These are phyloP conservation scores for Forsythia viridissima DNA, from an alignment of 257 asterid genomes.

Conservation along the genomic window DNA sequence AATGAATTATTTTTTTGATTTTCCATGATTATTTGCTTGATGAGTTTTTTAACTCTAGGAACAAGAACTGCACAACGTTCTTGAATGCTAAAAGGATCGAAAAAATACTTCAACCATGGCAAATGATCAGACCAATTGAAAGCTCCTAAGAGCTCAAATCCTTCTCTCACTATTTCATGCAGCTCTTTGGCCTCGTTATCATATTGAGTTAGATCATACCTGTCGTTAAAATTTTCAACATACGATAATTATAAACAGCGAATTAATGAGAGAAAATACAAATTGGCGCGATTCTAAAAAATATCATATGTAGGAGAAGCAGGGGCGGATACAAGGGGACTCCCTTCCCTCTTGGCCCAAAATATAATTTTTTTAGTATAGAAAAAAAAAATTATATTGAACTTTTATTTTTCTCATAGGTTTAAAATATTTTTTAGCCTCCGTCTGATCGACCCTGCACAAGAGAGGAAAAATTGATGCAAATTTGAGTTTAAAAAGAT, in stretches of 20 bases:
- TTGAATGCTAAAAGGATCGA: constrained; percentile 44
- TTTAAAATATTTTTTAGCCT: no score
- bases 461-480: not conserved
- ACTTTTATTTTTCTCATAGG: no score
- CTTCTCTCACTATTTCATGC: constrained; percentile 52
- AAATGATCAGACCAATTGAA: constrained; percentile 64
- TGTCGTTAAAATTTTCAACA: not conserved
- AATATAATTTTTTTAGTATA: no score
- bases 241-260: not conserved
- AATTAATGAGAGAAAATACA: not conserved
- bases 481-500: not conserved
- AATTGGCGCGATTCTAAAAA: not conserved
- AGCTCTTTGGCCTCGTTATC: constrained; percentile 38
- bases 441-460: not conserved
- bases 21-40: constrained; percentile 41
- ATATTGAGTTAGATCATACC: not conserved
- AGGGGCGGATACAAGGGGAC: no score
- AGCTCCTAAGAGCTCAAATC: constrained; percentile 59
- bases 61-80: constrained; percentile 44
- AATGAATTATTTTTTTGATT: constrained; percentile 18
- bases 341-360: no score
- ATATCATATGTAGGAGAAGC: not conserved
- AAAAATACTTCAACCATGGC: constrained; percentile 49
- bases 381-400: no score
- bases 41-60: constrained; percentile 40